phyloP scores from a whole-genome alignment of 2,329 filamentous ascomycete genomes.

The Microdochium trichocladiopsis region DNA sequence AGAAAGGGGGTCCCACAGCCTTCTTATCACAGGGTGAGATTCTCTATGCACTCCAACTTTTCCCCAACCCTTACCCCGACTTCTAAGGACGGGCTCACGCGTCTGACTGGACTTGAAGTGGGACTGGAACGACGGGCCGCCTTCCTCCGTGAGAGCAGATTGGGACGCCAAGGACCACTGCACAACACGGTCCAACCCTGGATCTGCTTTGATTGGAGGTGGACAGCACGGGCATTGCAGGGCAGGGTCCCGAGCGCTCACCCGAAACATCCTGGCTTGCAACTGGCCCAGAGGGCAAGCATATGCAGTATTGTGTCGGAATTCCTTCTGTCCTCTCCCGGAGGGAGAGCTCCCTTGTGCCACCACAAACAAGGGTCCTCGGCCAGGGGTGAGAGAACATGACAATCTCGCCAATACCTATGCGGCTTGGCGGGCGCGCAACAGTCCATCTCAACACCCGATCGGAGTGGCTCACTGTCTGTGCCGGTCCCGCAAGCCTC shows the following conservation, averaged over 20 bases:
- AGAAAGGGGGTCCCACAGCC: background rate
- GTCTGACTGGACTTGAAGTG: background rate
- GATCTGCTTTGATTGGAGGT: background rate
- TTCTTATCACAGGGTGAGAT: background rate
- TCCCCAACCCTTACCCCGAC: background rate
- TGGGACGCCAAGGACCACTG: background rate
- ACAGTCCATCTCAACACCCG: too few species aligned
- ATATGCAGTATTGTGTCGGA: too few species aligned
- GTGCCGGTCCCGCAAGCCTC: too few species aligned
- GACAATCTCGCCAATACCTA: background rate
- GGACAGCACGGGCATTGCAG: background rate
- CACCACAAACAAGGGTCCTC: background rate
- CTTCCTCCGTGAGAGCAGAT: background rate
- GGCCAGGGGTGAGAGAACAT: background rate
- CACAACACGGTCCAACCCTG: background rate
- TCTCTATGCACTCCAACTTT: background rate
- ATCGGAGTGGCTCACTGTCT: too few species aligned
- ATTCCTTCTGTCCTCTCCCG: background rate
- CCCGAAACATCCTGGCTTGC: background rate
- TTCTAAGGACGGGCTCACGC: background rate
- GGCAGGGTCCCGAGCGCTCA: background rate
- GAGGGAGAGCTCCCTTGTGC: background rate
- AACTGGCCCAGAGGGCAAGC: background rate
- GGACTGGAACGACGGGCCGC: background rate
- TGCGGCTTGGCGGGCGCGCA: background rate